Conservation (phyloP, 1,284 basidiomycete species). For the Heliocybe sulcata region DNA sequence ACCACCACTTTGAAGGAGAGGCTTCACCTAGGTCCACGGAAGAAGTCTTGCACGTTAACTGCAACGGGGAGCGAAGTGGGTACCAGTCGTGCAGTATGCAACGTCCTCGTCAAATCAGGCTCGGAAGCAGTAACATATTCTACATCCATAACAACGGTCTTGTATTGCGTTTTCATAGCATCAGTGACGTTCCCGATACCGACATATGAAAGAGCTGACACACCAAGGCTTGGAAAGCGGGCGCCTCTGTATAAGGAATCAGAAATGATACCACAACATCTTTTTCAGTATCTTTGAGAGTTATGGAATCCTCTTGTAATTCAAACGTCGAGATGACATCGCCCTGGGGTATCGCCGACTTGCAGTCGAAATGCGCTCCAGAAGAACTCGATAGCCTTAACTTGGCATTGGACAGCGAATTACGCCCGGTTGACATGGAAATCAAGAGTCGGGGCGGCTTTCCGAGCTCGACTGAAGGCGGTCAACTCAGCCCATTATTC, state of each 20-base stretch:
- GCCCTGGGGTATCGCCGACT: constrained; percentile 33
- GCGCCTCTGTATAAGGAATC: constrained; percentile 57
- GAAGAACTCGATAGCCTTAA: constrained; percentile 47
- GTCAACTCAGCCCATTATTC: constrained; percentile 4
- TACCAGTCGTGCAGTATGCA: constrained; percentile 47
- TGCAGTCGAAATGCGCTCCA: constrained; percentile 41
- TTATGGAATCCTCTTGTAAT: constrained; percentile 33
- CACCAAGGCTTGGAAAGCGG: constrained; percentile 51
- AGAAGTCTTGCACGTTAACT: constrained; percentile 84
- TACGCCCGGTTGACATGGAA: constrained; percentile 57
- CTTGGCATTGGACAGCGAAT: constrained; percentile 43
- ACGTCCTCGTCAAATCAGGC: constrained; percentile 40
- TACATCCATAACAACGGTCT: constrained; percentile 59
- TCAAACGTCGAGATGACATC: constrained; percentile 27
- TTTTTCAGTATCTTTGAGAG: constrained; percentile 37
- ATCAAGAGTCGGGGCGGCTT: constrained; percentile 45
- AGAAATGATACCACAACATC: constrained; percentile 39
- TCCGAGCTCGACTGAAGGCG: constrained; percentile 58
- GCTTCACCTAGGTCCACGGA: constrained; percentile 45
- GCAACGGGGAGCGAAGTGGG: constrained; percentile 66
- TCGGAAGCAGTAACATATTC: constrained; percentile 56
- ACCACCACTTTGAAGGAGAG: neutral
- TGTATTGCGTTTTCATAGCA: constrained; percentile 8
- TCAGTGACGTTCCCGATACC: neutral
- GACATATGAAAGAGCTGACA: neutral